Conservation (phyloP, 352 stramenopile species). For the Phytophthora pistaciae region DNA sequence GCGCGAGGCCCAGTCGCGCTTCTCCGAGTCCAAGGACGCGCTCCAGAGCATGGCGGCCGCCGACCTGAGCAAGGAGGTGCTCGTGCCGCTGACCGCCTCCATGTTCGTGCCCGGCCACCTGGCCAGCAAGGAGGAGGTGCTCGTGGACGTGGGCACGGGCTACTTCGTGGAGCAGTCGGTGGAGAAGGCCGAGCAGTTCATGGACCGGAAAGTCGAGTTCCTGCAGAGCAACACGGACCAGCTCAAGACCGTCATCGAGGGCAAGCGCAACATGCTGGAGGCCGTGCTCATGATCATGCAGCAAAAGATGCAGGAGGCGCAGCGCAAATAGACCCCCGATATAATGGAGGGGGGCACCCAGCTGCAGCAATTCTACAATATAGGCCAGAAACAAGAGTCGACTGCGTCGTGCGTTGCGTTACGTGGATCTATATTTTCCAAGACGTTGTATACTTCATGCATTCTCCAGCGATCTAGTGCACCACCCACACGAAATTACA, state of each 20-base stretch:
- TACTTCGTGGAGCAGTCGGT: conserved; percentile 95
- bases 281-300: conserved; percentile 88
- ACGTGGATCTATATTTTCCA: no score
- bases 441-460: no score
- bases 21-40: conserved; percentile 83
- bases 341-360: neutral
- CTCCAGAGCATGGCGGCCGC: conserved; percentile 61
- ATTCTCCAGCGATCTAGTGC: no score
- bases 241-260: conserved; percentile 89
- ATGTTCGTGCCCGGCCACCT: conserved; percentile 95
- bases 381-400: neutral
- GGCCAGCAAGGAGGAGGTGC: conserved; percentile 85
- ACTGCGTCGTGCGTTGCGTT: neutral
- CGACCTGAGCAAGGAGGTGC: conserved; percentile 85
- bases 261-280: conserved; percentile 86
- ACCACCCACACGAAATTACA: no score
- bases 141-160: conserved; percentile 96
- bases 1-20: conserved; percentile 81
- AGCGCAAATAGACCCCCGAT: conserved; percentile 32
- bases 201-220: conserved; percentile 94
- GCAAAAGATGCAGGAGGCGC: conserved; percentile 75
- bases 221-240: conserved; percentile 94
- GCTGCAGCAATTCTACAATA: conserved; percentile 9
- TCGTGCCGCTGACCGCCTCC: conserved; percentile 96
- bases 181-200: conserved; percentile 90